Evolutionary conservation across 345 rosid genomes (phyloP).

Genomic region (Brassica rapa): DNA sequence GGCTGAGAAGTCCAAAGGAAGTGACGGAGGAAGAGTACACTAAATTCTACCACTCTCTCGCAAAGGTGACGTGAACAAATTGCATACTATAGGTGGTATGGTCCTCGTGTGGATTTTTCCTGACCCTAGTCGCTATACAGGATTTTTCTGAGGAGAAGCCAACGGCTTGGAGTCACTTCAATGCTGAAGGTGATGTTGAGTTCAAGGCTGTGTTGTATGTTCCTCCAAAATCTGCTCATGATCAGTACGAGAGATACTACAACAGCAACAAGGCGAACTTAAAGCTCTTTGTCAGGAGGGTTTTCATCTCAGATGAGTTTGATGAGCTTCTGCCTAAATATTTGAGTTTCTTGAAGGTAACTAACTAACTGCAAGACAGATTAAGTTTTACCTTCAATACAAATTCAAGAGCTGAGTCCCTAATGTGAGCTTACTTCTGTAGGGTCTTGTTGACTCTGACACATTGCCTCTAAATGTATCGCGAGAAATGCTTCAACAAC

Average conservation of each 20-base stretch:
- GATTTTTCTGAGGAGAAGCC: conserved; percentile 87
- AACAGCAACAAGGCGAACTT: conserved; percentile 83
- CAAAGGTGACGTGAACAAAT: conserved; percentile 56
- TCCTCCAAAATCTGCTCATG: conserved; percentile 95
- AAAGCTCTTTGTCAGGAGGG: conserved; percentile 88
- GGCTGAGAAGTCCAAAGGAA: conserved; percentile 94
- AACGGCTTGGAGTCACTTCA: conserved; percentile 88
- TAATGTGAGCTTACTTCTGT: conserved; percentile 34
- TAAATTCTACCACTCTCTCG: conserved; percentile 80
- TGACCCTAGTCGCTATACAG: conserved; percentile 47
- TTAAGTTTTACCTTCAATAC: background rate
- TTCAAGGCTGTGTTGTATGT: conserved; percentile 91
- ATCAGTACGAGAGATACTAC: conserved; percentile 91
- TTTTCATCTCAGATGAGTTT: conserved; percentile 97
- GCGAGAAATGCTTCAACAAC: conserved; percentile 97
- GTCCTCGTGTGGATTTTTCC: conserved; percentile 12
- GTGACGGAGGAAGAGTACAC: conserved; percentile 92
- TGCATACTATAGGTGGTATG: conserved; percentile 48
- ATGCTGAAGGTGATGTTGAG: conserved; percentile 97
- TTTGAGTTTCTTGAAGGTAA: conserved; percentile 74
- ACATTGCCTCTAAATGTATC: conserved; percentile 93
- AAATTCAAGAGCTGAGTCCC: background rate
- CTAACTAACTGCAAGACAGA: background rate
- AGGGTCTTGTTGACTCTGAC: conserved; percentile 99
- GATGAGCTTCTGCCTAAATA: conserved; percentile 96